Evolutionary conservation across 2,329 filamentous ascomycete genomes (phyloP), one percentile per base, ranked within the genome.

Genomic region (Aureobasidium sp.): DNA sequence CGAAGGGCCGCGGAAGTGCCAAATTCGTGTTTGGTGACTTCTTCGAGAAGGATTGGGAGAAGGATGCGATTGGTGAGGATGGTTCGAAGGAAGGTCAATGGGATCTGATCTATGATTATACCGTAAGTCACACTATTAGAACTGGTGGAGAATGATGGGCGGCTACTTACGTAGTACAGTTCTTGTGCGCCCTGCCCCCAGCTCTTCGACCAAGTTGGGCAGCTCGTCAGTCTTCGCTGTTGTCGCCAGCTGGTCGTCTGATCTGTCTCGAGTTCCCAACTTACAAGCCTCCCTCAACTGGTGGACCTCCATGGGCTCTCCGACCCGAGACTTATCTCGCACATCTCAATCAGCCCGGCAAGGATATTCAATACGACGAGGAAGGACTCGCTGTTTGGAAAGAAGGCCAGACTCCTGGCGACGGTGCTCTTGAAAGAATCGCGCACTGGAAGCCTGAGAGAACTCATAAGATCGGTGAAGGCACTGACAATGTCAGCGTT

Each of bases 191-290:
- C 31, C 78, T 91, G 59, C 80, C 84, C 15, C 87, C 82, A 1
- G 76, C 78, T 0, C 75, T 89, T 66, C 82, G 88, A n/a, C 83
- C 88, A 0, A 72, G 77, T 29, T 91, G 89, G 88, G 85, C 88
- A 3, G 76, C 80, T 20, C 82, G 87, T 25, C 85, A 87, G 75
- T 81, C 81, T 6, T 78, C 85, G 64, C 79, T 91, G 10, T 82
- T 91, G 15, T 78, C 84, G 18, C 78, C 82, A 1, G 77, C 76
- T 4, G 87, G 87, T 8, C 79, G 81, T 56, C 79, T 91, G 63
- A 81, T 91, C 56, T 90, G 88, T 78, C 85, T 97, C 68, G 93
- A 97, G 76, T 97, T 92, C 76, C 94, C 94, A 13, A 89, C 91
- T 1, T 85, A 88, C 68, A 96, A 95, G 76, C 84, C 88, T 48